Evolutionary conservation across 2,329 filamentous ascomycete species (phyloP), one percentile per base, ranked within the genome.

Genomic region (Gnomoniopsis smithogilvyi): DNA sequence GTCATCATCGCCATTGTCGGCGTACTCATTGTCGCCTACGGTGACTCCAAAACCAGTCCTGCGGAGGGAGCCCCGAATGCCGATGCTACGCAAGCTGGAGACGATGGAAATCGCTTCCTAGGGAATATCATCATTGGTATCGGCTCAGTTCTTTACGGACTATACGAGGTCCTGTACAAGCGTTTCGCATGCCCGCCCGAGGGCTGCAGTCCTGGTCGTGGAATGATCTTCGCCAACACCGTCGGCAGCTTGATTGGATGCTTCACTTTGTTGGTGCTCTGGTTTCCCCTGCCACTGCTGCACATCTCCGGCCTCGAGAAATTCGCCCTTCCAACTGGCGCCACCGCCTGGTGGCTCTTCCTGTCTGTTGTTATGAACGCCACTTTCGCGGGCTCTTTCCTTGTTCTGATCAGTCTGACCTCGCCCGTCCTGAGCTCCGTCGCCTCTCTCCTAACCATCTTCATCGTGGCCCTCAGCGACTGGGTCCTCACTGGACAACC

Each of bases 121-220:
- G 95, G 95, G 7, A 99, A 99, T 70, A 76, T 98, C 43, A 84
- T 99, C 67, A 99, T 99, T 67, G 94, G 94, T 38, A 75, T 91
- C 24, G 95, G 95, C 11, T 95, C 90, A 64, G 87, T 99, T 7
- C 81, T 99, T 19, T 99, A 99, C 72, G 95, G 95, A 1, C 87
- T 99, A 51, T 99, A 99, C 74, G 95, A 99, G 74, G 95, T 99
- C 6, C 74, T 99, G 43, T 99, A 99, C 78, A 99, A 99, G 80
- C 87, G 88, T 61, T 87, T 88, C 61, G 94, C 94, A 15, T 99
- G 95, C 70, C 95, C 95, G 12, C 95, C 95, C 0, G 93, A 97
- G 65, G 93, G 92, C 52, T 90, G 88, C 56, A 88, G 85, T 47
- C 85, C 95, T 0, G 86, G 84, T n/a, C 86, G 93, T n/a, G 93